Percentiles rank a stretch among this genome's conserved stretches.
phyloP scores from a whole-genome alignment of 164 flowering plant species.

The Dillenia suffruticosa region DNA sequence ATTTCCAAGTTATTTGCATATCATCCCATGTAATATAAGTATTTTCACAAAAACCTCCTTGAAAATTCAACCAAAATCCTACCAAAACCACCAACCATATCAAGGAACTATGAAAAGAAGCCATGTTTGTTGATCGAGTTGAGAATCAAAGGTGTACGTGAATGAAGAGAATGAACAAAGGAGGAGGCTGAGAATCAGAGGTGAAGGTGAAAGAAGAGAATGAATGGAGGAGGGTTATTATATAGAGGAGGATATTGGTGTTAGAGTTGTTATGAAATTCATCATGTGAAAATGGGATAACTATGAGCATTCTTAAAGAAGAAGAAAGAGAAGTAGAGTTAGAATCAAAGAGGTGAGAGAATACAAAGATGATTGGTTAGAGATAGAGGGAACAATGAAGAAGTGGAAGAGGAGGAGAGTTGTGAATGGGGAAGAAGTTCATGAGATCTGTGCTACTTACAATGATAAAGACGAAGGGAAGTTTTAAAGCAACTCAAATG shows the following conservation, averaged over 20 bases:
- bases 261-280: not conserved
- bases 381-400: not conserved
- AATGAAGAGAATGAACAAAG: slow-evolving; percentile 11
- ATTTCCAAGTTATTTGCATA: slow-evolving; percentile 23
- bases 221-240: slow-evolving; percentile 25
- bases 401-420: not conserved
- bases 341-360: not conserved
- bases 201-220: slow-evolving; percentile 5
- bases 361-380: not conserved
- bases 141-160: not conserved
- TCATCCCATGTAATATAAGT: slow-evolving; percentile 66
- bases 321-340: not conserved
- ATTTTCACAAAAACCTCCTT: slow-evolving; percentile 3
- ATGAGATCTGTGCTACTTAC: slow-evolving; percentile 11
- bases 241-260: not conserved
- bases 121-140: slow-evolving; percentile 6
- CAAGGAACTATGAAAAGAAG: not conserved
- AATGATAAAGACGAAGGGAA: not conserved
- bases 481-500: no score
- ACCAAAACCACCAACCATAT: slow-evolving; percentile 9
- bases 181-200: not conserved
- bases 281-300: not conserved
- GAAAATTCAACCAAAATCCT: slow-evolving; percentile 1
- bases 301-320: not conserved
- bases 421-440: slow-evolving; percentile 10